phyloP scores from a whole-genome alignment of 2,329 filamentous ascomycete genomes.

The Leptoxyphium fumago region DNA sequence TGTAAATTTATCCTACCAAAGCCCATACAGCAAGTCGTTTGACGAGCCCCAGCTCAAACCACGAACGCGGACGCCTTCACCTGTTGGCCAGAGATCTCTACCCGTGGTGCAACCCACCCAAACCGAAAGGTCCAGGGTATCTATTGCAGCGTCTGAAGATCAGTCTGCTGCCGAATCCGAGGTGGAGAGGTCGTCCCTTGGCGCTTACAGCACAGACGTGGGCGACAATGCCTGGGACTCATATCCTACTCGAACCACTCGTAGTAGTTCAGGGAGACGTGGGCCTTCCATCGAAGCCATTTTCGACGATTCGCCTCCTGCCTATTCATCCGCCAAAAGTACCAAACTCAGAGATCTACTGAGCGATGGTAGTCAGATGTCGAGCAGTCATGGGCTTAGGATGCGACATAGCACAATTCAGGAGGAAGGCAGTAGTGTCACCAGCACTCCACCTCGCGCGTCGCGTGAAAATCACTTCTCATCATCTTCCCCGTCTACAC shows the following conservation, averaged over 20 bases:
- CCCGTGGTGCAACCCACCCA: not conserved
- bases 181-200: conserved; percentile 50
- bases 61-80: not conserved
- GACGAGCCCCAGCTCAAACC: not conserved
- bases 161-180: conserved; percentile 57
- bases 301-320: conserved; percentile 56
- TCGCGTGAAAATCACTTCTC: conserved; percentile 20
- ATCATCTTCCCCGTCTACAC: conserved; percentile 23
- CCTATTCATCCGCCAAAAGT: conserved; percentile 19
- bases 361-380: conserved; percentile 30
- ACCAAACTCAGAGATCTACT: conserved; percentile 33
- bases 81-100: not conserved
- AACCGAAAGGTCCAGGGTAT: conserved; percentile 26
- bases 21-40: not conserved
- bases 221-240: conserved; percentile 69
- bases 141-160: conserved; percentile 42
- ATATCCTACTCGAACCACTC: conserved; percentile 54
- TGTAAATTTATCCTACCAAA: not conserved
- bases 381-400: conserved; percentile 19
- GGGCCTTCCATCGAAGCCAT: conserved; percentile 61
- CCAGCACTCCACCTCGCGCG: conserved; percentile 32
- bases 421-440: conserved; percentile 31
- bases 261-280: conserved; percentile 50
- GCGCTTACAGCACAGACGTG: conserved; percentile 66
- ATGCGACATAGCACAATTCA: conserved; percentile 32